Evolutionary conservation across 2,329 filamentous ascomycete genomes (phyloP).

Genomic region (Thielaviopsis cerberus): DNA sequence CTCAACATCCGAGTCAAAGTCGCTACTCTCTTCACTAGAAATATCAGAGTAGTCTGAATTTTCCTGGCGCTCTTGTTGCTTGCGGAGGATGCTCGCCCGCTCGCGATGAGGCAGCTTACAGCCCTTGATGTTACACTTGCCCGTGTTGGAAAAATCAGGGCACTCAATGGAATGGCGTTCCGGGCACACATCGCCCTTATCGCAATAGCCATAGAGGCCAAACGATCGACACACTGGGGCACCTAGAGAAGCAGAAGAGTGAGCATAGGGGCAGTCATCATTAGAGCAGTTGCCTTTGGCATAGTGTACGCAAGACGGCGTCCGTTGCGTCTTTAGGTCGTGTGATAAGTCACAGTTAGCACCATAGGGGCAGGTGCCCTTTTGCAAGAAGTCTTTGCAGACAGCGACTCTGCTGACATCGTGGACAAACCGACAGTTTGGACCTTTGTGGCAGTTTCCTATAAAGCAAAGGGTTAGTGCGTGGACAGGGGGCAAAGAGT

Average conservation of each 20-base stretch:
- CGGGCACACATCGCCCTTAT: slow-evolving; percentile 56
- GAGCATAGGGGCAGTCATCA: slow-evolving; percentile 66
- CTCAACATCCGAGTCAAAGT: slow-evolving; percentile 61
- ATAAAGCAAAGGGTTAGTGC: slow-evolving; percentile 26
- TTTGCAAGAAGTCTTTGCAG: slow-evolving; percentile 73
- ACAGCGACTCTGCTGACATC: slow-evolving; percentile 73
- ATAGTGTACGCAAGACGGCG: slow-evolving; percentile 77
- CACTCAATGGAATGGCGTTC: slow-evolving; percentile 85
- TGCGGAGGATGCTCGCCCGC: slow-evolving; percentile 61
- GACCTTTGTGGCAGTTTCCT: slow-evolving; percentile 77
- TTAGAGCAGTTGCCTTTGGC: slow-evolving; percentile 81
- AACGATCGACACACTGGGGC: slow-evolving; percentile 72
- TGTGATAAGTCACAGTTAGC: slow-evolving; percentile 80
- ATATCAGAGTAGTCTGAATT: slow-evolving; percentile 43
- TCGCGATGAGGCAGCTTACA: slow-evolving; percentile 80
- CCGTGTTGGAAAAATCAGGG: slow-evolving; percentile 84
- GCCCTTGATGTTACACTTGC: slow-evolving; percentile 59
- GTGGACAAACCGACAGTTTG: slow-evolving; percentile 62
- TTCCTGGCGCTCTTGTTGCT: slow-evolving; percentile 31
- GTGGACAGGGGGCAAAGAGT: background rate
- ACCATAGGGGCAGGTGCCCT: slow-evolving; percentile 58
- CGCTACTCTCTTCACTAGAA: slow-evolving; percentile 63
- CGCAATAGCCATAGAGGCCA: slow-evolving; percentile 74
- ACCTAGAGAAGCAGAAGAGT: slow-evolving; percentile 57
- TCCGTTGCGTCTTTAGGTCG: slow-evolving; percentile 63